Conservation (phyloP, 2,329 filamentous ascomycete genomes). For the Stylonectria norvegica region DNA sequence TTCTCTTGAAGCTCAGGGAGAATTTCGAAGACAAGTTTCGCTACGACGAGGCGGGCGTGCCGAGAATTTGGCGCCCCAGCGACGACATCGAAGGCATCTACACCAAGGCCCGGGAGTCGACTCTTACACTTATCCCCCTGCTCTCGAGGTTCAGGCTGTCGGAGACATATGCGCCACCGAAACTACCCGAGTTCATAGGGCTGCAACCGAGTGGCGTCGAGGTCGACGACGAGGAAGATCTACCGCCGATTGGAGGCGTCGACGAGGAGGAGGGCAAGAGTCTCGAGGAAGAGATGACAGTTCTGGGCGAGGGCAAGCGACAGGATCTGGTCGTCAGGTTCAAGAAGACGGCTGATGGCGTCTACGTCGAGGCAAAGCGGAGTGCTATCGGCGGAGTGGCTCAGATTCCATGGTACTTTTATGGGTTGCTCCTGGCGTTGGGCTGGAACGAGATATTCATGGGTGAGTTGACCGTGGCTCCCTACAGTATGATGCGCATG, state of each 20-base stretch:
- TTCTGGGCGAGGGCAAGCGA: conserved; percentile 85
- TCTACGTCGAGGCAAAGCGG: conserved; percentile 96
- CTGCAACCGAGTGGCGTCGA: conserved; percentile 70
- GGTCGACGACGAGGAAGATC: conserved; percentile 83
- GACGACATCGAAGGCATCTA: conserved; percentile 98
- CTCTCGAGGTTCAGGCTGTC: conserved; percentile 79
- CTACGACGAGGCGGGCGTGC: conserved; percentile 92
- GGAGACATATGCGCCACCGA: conserved; percentile 70
- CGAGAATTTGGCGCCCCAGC: conserved; percentile 91
- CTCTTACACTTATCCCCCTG: conserved; percentile 83
- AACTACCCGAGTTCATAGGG: conserved; percentile 82
- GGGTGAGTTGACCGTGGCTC: conserved; percentile 56
- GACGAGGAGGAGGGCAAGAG: conserved; percentile 95
- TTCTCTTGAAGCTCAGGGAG: conserved; percentile 89
- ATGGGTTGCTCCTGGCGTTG: conserved; percentile 78
- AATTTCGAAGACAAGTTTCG: conserved; percentile 99
- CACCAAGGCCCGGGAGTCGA: conserved; percentile 87
- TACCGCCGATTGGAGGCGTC: conserved; percentile 84
- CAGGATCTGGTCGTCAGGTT: conserved; percentile 91
- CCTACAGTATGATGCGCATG: not conserved
- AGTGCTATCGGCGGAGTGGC: conserved; percentile 94
- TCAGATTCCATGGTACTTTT: conserved; percentile 93
- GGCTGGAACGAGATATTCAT: conserved; percentile 99
- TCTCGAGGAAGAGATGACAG: conserved; percentile 91
- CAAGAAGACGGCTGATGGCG: conserved; percentile 97